Evolutionary conservation across 352 stramenopile genomes (phyloP).

Genomic region (Phytophthora hybrid): DNA sequence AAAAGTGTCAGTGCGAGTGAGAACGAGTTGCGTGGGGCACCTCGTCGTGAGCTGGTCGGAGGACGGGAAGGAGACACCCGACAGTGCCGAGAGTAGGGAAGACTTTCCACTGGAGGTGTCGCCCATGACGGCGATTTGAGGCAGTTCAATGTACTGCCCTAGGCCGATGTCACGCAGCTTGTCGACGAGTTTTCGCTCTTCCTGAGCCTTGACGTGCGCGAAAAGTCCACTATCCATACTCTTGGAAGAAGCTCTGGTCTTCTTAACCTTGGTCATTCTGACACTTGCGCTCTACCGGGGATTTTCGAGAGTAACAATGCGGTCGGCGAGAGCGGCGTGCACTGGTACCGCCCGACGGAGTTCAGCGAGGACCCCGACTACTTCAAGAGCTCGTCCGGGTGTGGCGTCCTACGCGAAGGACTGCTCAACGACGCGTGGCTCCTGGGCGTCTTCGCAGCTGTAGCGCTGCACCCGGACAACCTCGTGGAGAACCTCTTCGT

Average conservation of each 20-base stretch:
- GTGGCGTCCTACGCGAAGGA: constrained; percentile 66
- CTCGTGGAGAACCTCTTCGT: constrained; percentile 93
- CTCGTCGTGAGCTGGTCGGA: constrained; percentile 81
- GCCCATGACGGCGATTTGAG: constrained; percentile 92
- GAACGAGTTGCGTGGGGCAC: constrained; percentile 82
- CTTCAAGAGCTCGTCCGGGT: constrained; percentile 80
- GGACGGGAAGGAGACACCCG: constrained; percentile 83
- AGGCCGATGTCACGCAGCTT: constrained; percentile 62
- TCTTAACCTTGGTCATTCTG: no score
- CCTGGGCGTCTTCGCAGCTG: constrained; percentile 82
- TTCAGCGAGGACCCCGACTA: constrained; percentile 83
- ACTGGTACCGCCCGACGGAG: constrained; percentile 79
- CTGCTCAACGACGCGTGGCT: constrained; percentile 87
- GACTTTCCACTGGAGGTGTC: constrained; percentile 92
- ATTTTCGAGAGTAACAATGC: no score
- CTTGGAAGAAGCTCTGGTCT: no score
- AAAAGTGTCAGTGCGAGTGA: constrained; percentile 52
- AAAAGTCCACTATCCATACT: no score
- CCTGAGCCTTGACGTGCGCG: constrained; percentile 2
- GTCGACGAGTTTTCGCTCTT: constrained; percentile 53
- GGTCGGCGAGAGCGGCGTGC: background rate
- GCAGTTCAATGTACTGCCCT: constrained; percentile 82
- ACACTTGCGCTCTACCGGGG: no score
- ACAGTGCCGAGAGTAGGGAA: constrained; percentile 86
- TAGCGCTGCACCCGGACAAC: constrained; percentile 82